A percentile compares a stretch with the other conserved stretches of the same genome.
Conservation (phyloP, 352 stramenopile species). For the Globisporangium apiculatum region DNA sequence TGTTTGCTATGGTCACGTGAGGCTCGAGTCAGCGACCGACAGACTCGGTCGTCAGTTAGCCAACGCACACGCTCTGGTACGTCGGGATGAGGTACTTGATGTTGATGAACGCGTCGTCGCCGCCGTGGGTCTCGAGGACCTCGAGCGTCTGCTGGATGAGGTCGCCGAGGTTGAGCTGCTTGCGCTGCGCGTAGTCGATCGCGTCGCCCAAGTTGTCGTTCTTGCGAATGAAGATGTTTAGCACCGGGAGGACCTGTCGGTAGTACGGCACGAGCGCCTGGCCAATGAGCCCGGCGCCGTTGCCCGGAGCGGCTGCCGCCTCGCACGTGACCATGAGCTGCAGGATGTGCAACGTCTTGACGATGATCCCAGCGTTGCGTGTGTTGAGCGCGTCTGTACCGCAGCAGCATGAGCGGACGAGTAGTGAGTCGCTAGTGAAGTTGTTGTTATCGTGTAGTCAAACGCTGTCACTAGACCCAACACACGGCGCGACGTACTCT, state of each 20-base stretch:
- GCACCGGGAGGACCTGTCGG: constrained; percentile 93
- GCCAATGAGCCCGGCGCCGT: constrained; percentile 86
- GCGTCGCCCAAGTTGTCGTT: constrained; percentile 95
- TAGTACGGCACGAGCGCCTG: constrained; percentile 97
- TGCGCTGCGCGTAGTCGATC: constrained; percentile 95
- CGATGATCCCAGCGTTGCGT: constrained; percentile 89
- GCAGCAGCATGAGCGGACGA: not conserved
- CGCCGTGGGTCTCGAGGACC: constrained; percentile 94
- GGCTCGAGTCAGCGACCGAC: not conserved
- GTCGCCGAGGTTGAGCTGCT: constrained; percentile 93
- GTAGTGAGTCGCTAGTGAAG: not conserved
- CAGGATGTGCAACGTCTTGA: constrained; percentile 96
- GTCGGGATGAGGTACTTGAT: constrained; percentile 98
- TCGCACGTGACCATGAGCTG: constrained; percentile 95
- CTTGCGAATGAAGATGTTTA: constrained; percentile 97
- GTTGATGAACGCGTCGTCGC: constrained; percentile 97
- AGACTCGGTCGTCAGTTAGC: constrained; percentile 17
- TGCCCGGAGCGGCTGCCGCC: constrained; percentile 64
- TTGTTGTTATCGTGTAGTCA: too few species aligned
- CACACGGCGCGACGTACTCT: constrained; percentile 53
- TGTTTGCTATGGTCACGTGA: too few species aligned
- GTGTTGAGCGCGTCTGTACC: constrained; percentile 87
- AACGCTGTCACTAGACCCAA: too few species aligned
- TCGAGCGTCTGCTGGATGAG: constrained; percentile 97
- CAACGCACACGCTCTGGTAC: constrained; percentile 91